A percentile compares a stretch with the other conserved stretches of the same genome.
Conservation (phyloP, 495 filamentous ascomycete genomes). For the Aspergillus ostianus region DNA sequence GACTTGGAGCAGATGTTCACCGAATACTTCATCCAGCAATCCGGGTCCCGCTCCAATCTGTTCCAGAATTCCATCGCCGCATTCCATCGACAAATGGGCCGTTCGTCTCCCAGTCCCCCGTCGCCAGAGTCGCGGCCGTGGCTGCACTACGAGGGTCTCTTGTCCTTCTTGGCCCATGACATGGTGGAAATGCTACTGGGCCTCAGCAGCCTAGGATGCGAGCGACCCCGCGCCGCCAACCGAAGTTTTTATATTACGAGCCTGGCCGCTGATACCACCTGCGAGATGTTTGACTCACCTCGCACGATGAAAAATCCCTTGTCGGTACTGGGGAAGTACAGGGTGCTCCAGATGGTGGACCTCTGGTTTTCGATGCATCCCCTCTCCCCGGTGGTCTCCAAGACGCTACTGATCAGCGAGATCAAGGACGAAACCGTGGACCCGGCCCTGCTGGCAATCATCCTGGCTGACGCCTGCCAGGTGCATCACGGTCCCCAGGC, state of each 20-base stretch:
- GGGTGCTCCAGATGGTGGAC: constrained; percentile 7
- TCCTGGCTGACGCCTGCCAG: constrained; percentile 11
- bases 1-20: constrained; percentile 2
- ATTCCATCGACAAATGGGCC: background rate
- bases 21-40: constrained; percentile 4
- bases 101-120: background rate
- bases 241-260: constrained; percentile 2
- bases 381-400: constrained; percentile 8
- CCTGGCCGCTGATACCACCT: constrained; percentile 1
- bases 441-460: constrained; percentile 6
- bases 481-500: background rate
- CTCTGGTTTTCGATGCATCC: constrained; percentile 12
- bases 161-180: constrained; percentile 8
- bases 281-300: constrained; percentile 1
- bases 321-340: background rate
- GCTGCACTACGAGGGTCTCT: constrained; percentile 3
- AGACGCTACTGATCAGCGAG: constrained; percentile 5
- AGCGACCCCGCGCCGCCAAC: background rate
- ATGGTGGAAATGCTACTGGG: constrained; percentile 6
- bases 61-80: constrained; percentile 1
- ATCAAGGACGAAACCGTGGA: constrained; percentile 1
- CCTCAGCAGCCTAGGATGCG: constrained; percentile 1
- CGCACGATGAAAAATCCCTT: background rate
- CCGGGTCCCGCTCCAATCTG: background rate
- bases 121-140: background rate